Evolutionary conservation across 169 alveolate genomes (phyloP).

Genomic region (Eimeria nieschulzi): DNA sequence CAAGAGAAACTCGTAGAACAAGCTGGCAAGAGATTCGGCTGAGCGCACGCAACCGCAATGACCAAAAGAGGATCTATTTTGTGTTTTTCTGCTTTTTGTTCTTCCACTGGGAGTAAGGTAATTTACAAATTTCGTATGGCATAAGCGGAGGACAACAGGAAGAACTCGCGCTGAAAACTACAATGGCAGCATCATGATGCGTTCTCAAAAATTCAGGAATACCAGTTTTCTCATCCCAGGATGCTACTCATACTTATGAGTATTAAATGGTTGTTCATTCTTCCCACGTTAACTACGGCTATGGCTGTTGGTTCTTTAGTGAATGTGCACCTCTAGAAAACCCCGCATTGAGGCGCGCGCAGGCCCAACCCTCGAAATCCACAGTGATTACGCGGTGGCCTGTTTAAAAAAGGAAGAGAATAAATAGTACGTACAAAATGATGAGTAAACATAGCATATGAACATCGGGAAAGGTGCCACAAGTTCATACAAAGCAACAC

Average conservation of each 20-base stretch:
- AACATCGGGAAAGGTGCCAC: not conserved
- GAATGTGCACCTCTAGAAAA: constrained; percentile 28
- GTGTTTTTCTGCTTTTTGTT: no score
- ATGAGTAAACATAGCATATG: not conserved
- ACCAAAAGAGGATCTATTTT: not conserved
- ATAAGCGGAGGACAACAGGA: no score
- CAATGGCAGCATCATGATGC: no score
- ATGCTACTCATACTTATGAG: no score
- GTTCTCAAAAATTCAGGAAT: no score
- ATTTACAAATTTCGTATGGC: no score
- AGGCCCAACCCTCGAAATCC: constrained; percentile 53
- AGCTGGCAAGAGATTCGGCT: constrained; percentile 57
- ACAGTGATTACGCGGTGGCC: constrained; percentile 57
- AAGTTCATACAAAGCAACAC: no score
- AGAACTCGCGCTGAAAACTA: no score
- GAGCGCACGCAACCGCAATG: not conserved
- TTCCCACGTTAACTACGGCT: no score
- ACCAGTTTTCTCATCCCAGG: no score
- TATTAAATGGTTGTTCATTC: no score
- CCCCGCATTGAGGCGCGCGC: constrained; percentile 61
- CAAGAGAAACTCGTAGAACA: constrained; percentile 40
- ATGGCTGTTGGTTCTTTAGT: not conserved
- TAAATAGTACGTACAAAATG: not conserved
- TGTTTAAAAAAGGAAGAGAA: not conserved
- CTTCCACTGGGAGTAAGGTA: no score